Evolutionary conservation across 208 protist species (phyloP).

Genomic region (Crithidia expoeki): DNA sequence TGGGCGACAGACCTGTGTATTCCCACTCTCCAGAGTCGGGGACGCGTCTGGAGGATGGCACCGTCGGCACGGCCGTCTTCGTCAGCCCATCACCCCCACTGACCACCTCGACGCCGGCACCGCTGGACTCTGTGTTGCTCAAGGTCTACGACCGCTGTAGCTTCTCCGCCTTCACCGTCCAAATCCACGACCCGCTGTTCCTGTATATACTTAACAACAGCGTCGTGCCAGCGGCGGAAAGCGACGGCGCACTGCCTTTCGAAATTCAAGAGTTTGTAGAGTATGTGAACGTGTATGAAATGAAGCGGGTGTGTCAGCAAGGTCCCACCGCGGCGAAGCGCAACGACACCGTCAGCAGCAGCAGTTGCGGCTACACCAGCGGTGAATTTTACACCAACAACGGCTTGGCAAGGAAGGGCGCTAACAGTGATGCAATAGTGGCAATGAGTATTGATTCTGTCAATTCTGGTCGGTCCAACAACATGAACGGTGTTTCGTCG

Average conservation of each 20-base stretch:
- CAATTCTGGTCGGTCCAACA: background rate
- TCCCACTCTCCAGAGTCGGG: background rate
- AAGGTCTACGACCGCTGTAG: conserved; percentile 29
- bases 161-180: conserved; percentile 23
- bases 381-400: conserved; percentile 7
- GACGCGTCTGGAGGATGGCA: background rate
- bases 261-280: conserved; percentile 36
- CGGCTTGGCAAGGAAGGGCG: conserved; percentile 2
- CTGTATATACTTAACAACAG: conserved; percentile 20
- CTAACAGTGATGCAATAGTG: conserved; percentile 3
- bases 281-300: conserved; percentile 31
- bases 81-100: background rate
- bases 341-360: conserved; percentile 21
- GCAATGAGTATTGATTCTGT: background rate
- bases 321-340: conserved; percentile 3
- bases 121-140: conserved; percentile 27
- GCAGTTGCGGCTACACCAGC: conserved; percentile 18
- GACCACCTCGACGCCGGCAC: background rate
- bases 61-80: too few species aligned
- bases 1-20: background rate
- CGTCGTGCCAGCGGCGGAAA: conserved; percentile 23
- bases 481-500: background rate
- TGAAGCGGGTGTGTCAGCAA: conserved; percentile 20
- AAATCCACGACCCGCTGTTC: conserved; percentile 31
- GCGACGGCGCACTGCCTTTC: conserved; percentile 28